Evolutionary conservation across 1,284 basidiomycete species (phyloP).

Genomic region (Trichosporon sp.): DNA sequence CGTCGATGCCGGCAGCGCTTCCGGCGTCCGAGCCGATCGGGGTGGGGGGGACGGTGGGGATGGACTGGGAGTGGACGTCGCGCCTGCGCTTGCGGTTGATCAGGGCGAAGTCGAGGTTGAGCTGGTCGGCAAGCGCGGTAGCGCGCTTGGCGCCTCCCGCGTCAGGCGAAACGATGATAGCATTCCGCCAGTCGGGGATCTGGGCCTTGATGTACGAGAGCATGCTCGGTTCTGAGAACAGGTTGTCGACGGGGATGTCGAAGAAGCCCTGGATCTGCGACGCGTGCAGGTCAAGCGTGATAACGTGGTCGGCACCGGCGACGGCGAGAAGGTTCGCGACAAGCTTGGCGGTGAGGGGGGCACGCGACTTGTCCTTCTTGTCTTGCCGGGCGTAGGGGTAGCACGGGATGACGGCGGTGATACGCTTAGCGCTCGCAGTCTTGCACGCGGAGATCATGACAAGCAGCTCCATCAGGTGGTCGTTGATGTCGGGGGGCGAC

Average conservation of each 20-base stretch:
- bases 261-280: constrained; percentile 99
- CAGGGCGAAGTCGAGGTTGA: constrained; percentile 92
- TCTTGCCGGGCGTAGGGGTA: constrained; percentile 97
- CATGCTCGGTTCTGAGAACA: constrained; percentile 85
- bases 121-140: constrained; percentile 90
- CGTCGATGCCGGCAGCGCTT: constrained; percentile 35
- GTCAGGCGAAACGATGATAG: constrained; percentile 93
- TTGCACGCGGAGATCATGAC: constrained; percentile 74
- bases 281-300: constrained; percentile 97
- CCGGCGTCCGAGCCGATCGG: constrained; percentile 43
- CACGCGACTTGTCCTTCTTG: constrained; percentile 95
- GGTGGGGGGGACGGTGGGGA: constrained; percentile 47
- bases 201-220: constrained; percentile 81
- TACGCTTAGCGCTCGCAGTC: constrained; percentile 89
- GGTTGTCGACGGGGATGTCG: constrained; percentile 96
- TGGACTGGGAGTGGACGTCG: constrained; percentile 49
- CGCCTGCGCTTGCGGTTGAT: constrained; percentile 82
- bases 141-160: constrained; percentile 96
- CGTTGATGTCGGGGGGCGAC: constrained; percentile 49
- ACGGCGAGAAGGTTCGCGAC: constrained; percentile 94
- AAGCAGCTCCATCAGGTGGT: constrained; percentile 55
- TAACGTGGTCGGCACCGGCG: constrained; percentile 96
- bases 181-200: constrained; percentile 80
- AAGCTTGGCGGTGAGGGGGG: constrained; percentile 96
- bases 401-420: constrained; percentile 97